These are phyloP conservation scores for Fagopyrum tataricum DNA, from an alignment of 148 eudicot species.

Conservation along the genomic window DNA sequence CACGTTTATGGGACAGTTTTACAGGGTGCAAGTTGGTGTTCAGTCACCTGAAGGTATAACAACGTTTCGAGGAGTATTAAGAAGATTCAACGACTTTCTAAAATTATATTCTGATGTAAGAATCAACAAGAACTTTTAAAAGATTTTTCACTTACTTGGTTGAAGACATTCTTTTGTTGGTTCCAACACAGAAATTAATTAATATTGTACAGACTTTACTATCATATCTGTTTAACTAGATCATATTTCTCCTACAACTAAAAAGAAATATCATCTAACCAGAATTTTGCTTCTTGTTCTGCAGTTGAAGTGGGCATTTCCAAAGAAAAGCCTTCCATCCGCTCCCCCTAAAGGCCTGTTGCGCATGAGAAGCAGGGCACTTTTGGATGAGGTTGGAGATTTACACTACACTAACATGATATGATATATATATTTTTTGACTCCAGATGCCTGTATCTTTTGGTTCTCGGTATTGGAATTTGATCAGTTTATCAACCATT, in stretches of 20 bases:
- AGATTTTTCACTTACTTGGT: neutral
- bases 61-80: conserved; percentile 53
- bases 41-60: conserved; percentile 88
- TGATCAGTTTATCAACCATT: neutral
- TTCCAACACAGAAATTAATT: neutral
- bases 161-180: neutral
- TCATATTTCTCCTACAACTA: neutral
- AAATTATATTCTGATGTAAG: conserved; percentile 79
- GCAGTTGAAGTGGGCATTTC: conserved; percentile 68
- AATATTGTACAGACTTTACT: neutral
- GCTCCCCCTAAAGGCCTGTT: conserved; percentile 84
- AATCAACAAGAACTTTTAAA: neutral
- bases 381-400: conserved; percentile 69
- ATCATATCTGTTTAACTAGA: neutral
- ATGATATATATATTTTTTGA: neutral
- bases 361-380: conserved; percentile 60
- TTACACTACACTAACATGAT: neutral
- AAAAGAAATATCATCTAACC: conserved; percentile 6
- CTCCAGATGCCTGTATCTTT: neutral
- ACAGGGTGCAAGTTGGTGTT: conserved; percentile 88
- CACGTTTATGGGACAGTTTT: conserved; percentile 52
- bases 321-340: conserved; percentile 63
- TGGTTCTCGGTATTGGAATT: neutral
- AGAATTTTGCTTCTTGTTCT: conserved; percentile 17
- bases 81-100: conserved; percentile 92